Evolutionary conservation across 306 rosid species (phyloP), one percentile per base, ranked within the genome.

Genomic region (Castanea crenata): DNA sequence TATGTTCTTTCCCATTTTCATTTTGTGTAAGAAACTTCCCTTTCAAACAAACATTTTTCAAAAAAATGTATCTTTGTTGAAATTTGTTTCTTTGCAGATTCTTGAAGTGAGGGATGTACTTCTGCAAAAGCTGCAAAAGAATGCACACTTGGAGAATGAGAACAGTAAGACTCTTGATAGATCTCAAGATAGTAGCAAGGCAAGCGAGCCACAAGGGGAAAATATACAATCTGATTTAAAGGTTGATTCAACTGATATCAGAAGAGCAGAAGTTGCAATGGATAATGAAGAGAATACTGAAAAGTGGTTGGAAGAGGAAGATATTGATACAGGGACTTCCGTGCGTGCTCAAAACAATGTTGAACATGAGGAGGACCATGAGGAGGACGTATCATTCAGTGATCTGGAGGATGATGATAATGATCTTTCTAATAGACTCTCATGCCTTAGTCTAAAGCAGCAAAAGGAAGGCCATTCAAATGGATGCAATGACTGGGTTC

Each of bases 401-500:
- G 99, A 95, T 62, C 83, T 88, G 73, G 99, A 95, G 59, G 94
- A 88, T 3, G 83, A 84, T 44, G 88, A 78, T 55, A 84, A 84
- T 78, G 85, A 88, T 79, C 75, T 85, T 55, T 91, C 90, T 78
- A 89, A 83, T 58, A 85, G 87, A 78, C 55, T 63, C 74, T 82
- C 91, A 61, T 71, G 78, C 54, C 46, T 41, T 41, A 2, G 46
- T 41, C 46, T 41, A 41, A 41, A 41, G 46, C 46, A 41, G 46
- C 46, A 41, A 41, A 41, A 41, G 46, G 46, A 41, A 41, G 46
- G 46, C 46, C 46, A 41, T 41, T 41, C 46, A 41, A 80, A 71
- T 14, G 94, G 86, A 80, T 84, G 94, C 15, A 86, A 81, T 83
- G 98, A 87, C 49, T 95, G 99, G 99, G 88, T 95, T 87, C 91